Conservation (phyloP, 306 rosid species). For the Castanospermum australe region DNA sequence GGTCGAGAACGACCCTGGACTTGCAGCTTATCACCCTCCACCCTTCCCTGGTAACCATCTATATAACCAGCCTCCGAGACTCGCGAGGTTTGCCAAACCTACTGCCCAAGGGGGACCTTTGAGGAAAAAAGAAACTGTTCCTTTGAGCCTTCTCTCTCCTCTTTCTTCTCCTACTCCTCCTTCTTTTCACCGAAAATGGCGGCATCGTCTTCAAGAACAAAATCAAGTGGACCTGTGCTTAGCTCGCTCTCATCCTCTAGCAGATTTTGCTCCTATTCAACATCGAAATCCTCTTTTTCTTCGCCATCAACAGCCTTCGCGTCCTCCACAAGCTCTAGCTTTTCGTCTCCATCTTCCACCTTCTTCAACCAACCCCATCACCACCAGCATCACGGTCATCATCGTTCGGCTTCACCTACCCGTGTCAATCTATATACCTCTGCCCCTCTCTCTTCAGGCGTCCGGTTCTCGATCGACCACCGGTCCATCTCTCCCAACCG, state of each 20-base stretch:
- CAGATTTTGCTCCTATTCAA: constrained; percentile 53
- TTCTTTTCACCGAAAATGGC: constrained; percentile 42
- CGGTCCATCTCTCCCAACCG: constrained; percentile 84
- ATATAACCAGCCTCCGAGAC: constrained; percentile 70
- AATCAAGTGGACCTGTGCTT: constrained; percentile 71
- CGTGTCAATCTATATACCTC: constrained; percentile 70
- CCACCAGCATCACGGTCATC: constrained; percentile 38
- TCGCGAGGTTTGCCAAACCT: constrained; percentile 94
- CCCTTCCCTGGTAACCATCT: constrained; percentile 30
- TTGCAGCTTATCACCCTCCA: constrained; percentile 17
- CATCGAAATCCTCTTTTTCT: constrained; percentile 45
- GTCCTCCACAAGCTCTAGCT: constrained; percentile 65
- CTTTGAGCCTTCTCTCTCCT: background rate
- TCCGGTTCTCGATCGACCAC: constrained; percentile 74
- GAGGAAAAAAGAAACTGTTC: background rate
- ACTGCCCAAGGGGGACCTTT: constrained; percentile 57
- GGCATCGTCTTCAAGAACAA: constrained; percentile 51
- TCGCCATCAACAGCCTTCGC: constrained; percentile 72
- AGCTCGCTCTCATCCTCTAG: constrained; percentile 78
- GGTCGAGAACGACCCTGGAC: background rate
- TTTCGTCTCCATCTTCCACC: constrained; percentile 50
- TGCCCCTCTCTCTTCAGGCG: constrained; percentile 44
- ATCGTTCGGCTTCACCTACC: constrained; percentile 76
- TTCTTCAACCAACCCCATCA: constrained; percentile 40
- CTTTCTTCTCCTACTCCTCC: background rate